Evolutionary conservation across 2,329 filamentous ascomycete genomes (phyloP).

Genomic region (Curvularia sp.): DNA sequence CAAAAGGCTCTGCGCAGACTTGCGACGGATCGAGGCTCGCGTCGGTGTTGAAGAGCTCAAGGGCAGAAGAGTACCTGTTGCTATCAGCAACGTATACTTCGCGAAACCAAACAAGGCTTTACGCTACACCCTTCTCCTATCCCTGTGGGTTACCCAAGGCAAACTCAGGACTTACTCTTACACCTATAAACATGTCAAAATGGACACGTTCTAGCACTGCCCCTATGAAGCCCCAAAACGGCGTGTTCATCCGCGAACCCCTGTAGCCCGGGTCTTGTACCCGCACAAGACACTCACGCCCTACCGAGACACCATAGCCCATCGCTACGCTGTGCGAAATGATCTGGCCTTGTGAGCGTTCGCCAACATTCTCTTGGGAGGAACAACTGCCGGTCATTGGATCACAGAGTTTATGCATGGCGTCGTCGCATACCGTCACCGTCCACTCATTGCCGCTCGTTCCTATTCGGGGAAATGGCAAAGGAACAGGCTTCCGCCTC

Average conservation of each 20-base stretch:
- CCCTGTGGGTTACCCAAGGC: neutral
- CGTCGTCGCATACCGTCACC: neutral
- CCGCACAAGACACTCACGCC: neutral
- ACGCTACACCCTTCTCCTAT: neutral
- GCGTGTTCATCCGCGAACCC: neutral
- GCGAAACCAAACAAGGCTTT: neutral
- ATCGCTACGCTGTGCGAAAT: neutral
- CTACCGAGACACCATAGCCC: neutral
- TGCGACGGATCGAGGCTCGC: too few species aligned
- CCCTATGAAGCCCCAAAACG: neutral
- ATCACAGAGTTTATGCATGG: neutral
- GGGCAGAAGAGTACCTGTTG: too few species aligned
- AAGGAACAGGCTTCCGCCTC: neutral
- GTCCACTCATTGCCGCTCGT: neutral
- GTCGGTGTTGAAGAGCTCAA: too few species aligned
- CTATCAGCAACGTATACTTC: too few species aligned
- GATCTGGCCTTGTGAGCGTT: neutral
- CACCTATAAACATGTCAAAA: neutral
- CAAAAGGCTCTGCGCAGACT: too few species aligned
- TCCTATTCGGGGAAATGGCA: conserved; percentile 9
- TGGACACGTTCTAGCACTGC: too few species aligned
- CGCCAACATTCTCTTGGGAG: neutral
- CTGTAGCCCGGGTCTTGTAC: conserved; percentile 4
- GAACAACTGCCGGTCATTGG: neutral
- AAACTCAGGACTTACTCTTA: neutral